These are phyloP conservation scores for Cyphellophora europaea DNA, from an alignment of 2,329 filamentous ascomycete genomes.

Conservation along the genomic window DNA sequence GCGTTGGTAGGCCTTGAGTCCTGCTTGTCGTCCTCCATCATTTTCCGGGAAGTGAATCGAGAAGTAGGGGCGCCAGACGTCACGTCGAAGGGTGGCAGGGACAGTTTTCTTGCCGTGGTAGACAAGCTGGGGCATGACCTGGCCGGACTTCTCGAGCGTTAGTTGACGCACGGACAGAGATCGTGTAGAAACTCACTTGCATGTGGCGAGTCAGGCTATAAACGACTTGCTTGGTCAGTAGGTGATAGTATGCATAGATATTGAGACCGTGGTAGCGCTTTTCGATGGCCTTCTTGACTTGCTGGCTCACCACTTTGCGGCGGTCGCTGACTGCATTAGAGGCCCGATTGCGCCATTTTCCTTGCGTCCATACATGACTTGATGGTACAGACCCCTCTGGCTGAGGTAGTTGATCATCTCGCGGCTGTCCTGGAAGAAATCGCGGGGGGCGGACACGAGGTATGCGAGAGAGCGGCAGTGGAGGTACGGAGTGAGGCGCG, in stretches of 20 bases:
- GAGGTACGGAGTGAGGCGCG: slow-evolving; percentile 12
- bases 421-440: slow-evolving; percentile 15
- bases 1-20: slow-evolving; percentile 46
- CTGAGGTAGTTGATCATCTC: slow-evolving; percentile 14
- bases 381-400: slow-evolving; percentile 9
- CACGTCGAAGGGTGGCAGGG: slow-evolving; percentile 48
- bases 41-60: slow-evolving; percentile 45
- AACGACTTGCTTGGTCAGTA: slow-evolving; percentile 54
- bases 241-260: slow-evolving; percentile 54
- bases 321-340: slow-evolving; percentile 35
- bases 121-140: slow-evolving; percentile 47
- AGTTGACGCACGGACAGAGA: slow-evolving; percentile 2
- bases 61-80: slow-evolving; percentile 54
- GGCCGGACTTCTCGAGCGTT: slow-evolving; percentile 33
- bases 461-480: slow-evolving; percentile 14
- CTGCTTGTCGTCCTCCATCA: slow-evolving; percentile 29
- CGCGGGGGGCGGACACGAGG: slow-evolving; percentile 19
- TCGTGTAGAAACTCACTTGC: slow-evolving; percentile 35
- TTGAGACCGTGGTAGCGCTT: slow-evolving; percentile 44
- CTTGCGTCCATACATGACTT: slow-evolving; percentile 29
- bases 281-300: slow-evolving; percentile 36
- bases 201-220: slow-evolving; percentile 51
- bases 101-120: slow-evolving; percentile 57
- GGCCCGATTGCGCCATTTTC: slow-evolving; percentile 26
- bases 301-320: slow-evolving; percentile 26